These are phyloP conservation scores for Straminergon stramineum DNA, from an alignment of 225 moss, liverwort and hornwort species.

Conservation along the genomic window DNA sequence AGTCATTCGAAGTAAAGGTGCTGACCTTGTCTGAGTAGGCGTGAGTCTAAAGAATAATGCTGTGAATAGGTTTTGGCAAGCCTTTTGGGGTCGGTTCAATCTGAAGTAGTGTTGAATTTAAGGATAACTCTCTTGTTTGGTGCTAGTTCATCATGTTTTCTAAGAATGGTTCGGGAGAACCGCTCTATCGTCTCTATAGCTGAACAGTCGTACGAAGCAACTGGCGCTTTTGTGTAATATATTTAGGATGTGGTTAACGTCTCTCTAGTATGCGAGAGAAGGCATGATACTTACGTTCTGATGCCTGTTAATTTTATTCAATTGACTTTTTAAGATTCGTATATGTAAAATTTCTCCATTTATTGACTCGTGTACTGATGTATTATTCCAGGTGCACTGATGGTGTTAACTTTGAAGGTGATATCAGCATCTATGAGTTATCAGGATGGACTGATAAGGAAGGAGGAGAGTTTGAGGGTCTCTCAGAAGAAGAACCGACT, in stretches of 20 bases:
- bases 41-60: background rate
- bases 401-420: slow-evolving; percentile 95
- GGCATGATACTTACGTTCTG: background rate
- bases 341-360: background rate
- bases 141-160: background rate
- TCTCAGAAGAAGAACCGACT: slow-evolving; percentile 64
- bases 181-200: background rate
- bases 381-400: slow-evolving; percentile 61
- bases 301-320: background rate
- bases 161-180: background rate
- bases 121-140: background rate
- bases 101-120: background rate
- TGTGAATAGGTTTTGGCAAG: background rate
- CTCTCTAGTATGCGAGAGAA: background rate
- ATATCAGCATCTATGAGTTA: slow-evolving; percentile 83
- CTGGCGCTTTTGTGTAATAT: background rate
- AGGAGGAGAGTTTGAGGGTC: slow-evolving; percentile 45
- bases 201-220: background rate
- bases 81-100: background rate
- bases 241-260: background rate
- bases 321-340: background rate
- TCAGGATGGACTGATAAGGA: slow-evolving; percentile 55
- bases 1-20: background rate
- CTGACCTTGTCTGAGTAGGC: background rate
- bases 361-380: background rate